Evolutionary conservation across 192 early-diverging fungal genomes (phyloP), one percentile per base, ranked within the genome.

Genomic region (Irineochytrium annulatum): DNA sequence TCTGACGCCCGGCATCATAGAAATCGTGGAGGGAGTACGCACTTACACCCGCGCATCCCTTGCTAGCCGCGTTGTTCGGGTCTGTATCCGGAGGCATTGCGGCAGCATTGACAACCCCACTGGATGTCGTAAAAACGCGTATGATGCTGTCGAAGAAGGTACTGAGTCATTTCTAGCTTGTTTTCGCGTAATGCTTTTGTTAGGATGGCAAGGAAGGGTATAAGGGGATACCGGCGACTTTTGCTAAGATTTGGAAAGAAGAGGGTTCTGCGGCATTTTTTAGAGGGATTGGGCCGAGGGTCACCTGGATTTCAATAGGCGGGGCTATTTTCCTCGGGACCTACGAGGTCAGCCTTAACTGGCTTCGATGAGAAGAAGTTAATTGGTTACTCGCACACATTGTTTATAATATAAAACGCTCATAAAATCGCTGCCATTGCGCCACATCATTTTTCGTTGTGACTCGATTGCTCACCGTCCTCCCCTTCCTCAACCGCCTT

Each of bases 111-210:
- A 98, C 95, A 1, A 98, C 95, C 3, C 95, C 95, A 19, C 75
- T 98, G 49, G 95, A 98, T 76, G 93, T 98, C 0, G 81, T 92
- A 55, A 98, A 96, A 76, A 98, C 95, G 6, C 78, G 95, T 26
- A 82, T 95, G 17, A 98, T 98, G 95, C 77, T 98, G n/a, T 91
- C 91, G 3, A 74, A 78, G 27, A 82, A 87, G 70, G 83, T 84
- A 30, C 19, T 44, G 33, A 55, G 37, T 19, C 34, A 39, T 70
- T 27, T 68, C 34, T 44, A 14, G 31, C 22, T 57, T 41, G 34
- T 44, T 16, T 14, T 30, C n/a, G 39, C 13, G 0, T 24, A 52
- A 17, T 24, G 33, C 32, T 8, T 52, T 22, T 48, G 69, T 43
- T 73, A 68, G 73, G 60, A n/a, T 60, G 71, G 57, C 28, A 39